Evolutionary conservation across 768 basidiomycete species (phyloP).

Genomic region (Tylopilus cervinicoccineus): DNA sequence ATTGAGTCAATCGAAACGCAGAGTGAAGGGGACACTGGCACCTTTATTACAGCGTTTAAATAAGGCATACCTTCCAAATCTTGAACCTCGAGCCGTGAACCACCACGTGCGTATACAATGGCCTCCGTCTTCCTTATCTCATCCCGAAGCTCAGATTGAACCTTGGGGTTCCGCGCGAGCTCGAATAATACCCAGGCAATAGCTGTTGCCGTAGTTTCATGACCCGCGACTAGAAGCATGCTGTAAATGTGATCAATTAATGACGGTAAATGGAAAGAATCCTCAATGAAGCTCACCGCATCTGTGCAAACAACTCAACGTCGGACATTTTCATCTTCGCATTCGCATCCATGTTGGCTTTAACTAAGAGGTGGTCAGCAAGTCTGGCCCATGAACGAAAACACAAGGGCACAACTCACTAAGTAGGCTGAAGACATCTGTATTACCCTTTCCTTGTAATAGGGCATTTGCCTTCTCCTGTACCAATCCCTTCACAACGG

Average conservation of each 20-base stretch:
- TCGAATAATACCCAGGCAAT: conserved; percentile 57
- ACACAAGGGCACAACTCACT: conserved; percentile 25
- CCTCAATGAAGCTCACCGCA: conserved; percentile 7
- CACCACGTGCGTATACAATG: neutral
- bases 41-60: conserved; percentile 35
- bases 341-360: conserved; percentile 19
- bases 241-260: conserved; percentile 18
- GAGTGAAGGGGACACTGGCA: conserved; percentile 3
- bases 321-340: conserved; percentile 14
- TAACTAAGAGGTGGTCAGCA: conserved; percentile 5
- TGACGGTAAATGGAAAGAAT: neutral
- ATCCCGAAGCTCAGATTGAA: conserved; percentile 55
- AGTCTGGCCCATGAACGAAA: neutral
- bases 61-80: conserved; percentile 52
- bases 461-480: conserved; percentile 6
- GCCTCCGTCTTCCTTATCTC: conserved; percentile 11
- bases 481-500: conserved; percentile 3
- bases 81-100: conserved; percentile 5
- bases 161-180: conserved; percentile 50
- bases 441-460: conserved; percentile 8
- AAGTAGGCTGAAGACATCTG: conserved; percentile 31
- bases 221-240: conserved; percentile 43
- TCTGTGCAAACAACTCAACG: conserved; percentile 12
- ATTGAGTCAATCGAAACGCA: conserved; percentile 11
- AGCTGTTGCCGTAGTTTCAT: conserved; percentile 58